Evolutionary conservation across 331 rosid genomes (phyloP), one percentile per base, ranked within the genome.

Genomic region (Cucumis variabilis): DNA sequence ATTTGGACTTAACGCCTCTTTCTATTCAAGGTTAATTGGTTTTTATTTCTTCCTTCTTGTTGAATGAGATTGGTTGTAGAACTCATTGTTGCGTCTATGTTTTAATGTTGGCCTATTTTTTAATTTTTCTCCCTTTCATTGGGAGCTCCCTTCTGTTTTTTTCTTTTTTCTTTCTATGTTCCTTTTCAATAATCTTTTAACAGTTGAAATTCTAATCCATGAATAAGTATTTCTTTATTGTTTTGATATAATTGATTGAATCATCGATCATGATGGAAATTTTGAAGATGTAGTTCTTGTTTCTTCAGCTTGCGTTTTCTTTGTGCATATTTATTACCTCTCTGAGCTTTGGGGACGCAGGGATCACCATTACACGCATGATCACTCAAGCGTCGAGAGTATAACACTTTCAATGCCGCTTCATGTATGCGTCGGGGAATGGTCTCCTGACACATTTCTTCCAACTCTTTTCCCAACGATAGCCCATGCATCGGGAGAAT

Each of bases 331-430:
- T 92, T 14, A 84, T 92, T 83, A 89, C 88, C 90, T 83, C 48
- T 82, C 67, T 93, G 75, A 87, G 87, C 71, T 82, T 74, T 65
- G 96, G 95, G 55, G 92, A 84, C 73, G 98, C 96, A 19, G 91
- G 99, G 86, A 89, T 93, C 85, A 95, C 98, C 9, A 97, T 98
- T 90, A 37, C 6, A 6, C 2, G 41, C 41, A 2, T 30, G 3
- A 30, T 37, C 41, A 4, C 41, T 37, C 41, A 37, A 37, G 41
- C 41, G 4, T 37, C 6, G 41, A 37, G 6, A 37, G 41, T 37
- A 37, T 37, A 6, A 37, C 41, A 37, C 41, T 37, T 4, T 4
- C 6, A 6, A 37, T 4, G 41, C 41, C 41, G 41, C 6, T 37
- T 37, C 6, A 3, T 37, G 41, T 37, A 2, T 37, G 2, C 4